phyloP scores from a whole-genome alignment of 148 eudicot genomes.

The Cornus suecica region DNA sequence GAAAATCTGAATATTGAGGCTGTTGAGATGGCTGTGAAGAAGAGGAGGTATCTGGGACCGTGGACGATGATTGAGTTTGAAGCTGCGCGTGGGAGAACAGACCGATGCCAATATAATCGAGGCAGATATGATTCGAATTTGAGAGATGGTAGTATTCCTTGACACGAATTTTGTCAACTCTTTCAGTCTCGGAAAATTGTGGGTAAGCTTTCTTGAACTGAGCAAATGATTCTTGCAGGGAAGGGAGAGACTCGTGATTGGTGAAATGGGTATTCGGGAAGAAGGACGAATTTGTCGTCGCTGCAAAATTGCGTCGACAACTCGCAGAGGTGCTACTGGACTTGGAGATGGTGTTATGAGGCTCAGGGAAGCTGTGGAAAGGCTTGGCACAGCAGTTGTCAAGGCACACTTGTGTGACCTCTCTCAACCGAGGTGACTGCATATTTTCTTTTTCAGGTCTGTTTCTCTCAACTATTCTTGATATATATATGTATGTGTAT shows the following conservation, averaged over 20 bases:
- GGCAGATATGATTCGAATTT: constrained; percentile 65
- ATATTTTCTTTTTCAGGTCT: constrained; percentile 26
- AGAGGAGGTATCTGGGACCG: constrained; percentile 9
- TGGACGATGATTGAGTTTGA: neutral
- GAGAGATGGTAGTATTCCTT: constrained; percentile 69
- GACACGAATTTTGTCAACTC: constrained; percentile 56
- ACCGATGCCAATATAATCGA: constrained; percentile 88
- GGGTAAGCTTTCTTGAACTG: constrained; percentile 69
- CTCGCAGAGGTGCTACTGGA: constrained; percentile 47
- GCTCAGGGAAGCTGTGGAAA: constrained; percentile 30
- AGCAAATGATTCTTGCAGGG: constrained; percentile 59
- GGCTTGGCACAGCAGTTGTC: constrained; percentile 58
- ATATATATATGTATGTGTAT: too few species aligned
- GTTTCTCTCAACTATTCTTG: neutral
- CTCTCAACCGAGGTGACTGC: constrained; percentile 56
- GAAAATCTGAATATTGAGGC: constrained; percentile 41
- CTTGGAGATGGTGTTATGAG: constrained; percentile 25
- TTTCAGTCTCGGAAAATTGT: constrained; percentile 49
- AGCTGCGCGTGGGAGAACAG: constrained; percentile 73
- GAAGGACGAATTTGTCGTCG: constrained; percentile 50
- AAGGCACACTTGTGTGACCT: constrained; percentile 45
- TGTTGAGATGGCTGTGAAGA: constrained; percentile 38
- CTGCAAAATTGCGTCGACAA: constrained; percentile 47
- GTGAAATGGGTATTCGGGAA: constrained; percentile 70
- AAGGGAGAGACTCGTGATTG: constrained; percentile 75